Base-by-base conservation (phyloP, 139 green algal genomes). In the Trebouxia sp. region DNA sequence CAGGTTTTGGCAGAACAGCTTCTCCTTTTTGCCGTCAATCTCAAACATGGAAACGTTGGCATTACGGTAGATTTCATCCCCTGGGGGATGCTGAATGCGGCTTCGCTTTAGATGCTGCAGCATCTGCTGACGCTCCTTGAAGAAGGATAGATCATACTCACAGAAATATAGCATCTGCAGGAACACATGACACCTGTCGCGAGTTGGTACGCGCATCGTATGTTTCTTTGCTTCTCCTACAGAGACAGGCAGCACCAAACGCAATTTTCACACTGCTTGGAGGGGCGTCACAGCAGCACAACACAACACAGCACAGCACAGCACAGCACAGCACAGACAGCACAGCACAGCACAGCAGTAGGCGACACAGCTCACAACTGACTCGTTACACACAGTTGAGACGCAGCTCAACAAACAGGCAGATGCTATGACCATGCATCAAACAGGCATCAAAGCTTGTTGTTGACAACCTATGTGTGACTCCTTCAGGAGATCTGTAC, bases 31-130 rank as follows among this genome's bases (percentile, higher is more conserved):
- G 37, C 96, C 95, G 81, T 98, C 95, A 69, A 96, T 90, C 91
- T 98, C 94, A 86, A 96, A 97, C 88, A 98, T 94, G 82, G 88
- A 93, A 30, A 98, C 86, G 80, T 91, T 92, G 80, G 86, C 87
- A 72, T 96, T 92, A 65, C 94, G 90, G 87, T 99, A 99, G 87
- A 99, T 98, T 85, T 99, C 97, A n/a, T 96, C 93, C 10, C 97
- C 97, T 0, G 97, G 97, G 10, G 97, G 97, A 89, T 99, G 94
- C 53, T 93, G 89, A 77, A 97, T 84, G 67, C 92, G 88, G 83
- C 91, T 91, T 85, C 98, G 98, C 41, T 77, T 81, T 85, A 99
- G 87, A 88, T 99, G 97, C 3, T 93, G 87, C 79, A 97, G 83
- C 88, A 99, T 94, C 82, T 97, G 88, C 14, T 90, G 83, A 74